These are phyloP conservation scores for Zygosaccharomyces bailii DNA, from an alignment of 805 yeast species.

Conservation along the genomic window DNA sequence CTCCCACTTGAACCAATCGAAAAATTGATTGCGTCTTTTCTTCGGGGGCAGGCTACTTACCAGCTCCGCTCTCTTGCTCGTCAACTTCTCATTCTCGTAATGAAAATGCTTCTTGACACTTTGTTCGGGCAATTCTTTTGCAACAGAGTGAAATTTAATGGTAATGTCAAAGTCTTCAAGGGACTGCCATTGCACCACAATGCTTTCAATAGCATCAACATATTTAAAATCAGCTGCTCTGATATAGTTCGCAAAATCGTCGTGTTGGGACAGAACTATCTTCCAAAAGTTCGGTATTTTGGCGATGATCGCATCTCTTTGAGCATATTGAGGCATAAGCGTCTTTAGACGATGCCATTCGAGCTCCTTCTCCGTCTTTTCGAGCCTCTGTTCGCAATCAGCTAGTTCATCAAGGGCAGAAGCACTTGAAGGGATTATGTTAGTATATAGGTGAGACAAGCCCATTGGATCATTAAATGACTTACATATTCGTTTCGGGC, in stretches of 20 bases:
- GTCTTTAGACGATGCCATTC: conserved; percentile 49
- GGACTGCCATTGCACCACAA: conserved; percentile 54
- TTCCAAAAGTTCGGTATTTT: conserved; percentile 82
- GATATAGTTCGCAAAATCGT: conserved; percentile 79
- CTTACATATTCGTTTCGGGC: conserved; percentile 13
- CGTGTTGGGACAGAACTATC: conserved; percentile 75
- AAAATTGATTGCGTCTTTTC: conserved; percentile 67
- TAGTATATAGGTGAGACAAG: no score
- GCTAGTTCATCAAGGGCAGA: conserved; percentile 49
- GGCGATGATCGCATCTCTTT: conserved; percentile 51
- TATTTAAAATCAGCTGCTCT: conserved; percentile 73
- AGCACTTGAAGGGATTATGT: conserved; percentile 9
- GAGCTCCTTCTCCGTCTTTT: conserved; percentile 56
- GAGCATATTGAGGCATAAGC: conserved; percentile 54
- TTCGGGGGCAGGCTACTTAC: conserved; percentile 46
- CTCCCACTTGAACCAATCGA: conserved; percentile 85
- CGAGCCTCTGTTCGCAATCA: conserved; percentile 55
- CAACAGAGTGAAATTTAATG: conserved; percentile 51
- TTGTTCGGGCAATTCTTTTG: conserved; percentile 52
- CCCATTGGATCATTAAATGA: no score
- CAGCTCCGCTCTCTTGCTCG: conserved; percentile 49
- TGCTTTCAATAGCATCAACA: conserved; percentile 61
- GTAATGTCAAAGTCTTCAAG: conserved; percentile 54
- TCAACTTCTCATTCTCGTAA: conserved; percentile 48
- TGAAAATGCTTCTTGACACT: conserved; percentile 58